Evolutionary conservation across 305 asterid genomes (phyloP).

Genomic region (Solanum hybrid): DNA sequence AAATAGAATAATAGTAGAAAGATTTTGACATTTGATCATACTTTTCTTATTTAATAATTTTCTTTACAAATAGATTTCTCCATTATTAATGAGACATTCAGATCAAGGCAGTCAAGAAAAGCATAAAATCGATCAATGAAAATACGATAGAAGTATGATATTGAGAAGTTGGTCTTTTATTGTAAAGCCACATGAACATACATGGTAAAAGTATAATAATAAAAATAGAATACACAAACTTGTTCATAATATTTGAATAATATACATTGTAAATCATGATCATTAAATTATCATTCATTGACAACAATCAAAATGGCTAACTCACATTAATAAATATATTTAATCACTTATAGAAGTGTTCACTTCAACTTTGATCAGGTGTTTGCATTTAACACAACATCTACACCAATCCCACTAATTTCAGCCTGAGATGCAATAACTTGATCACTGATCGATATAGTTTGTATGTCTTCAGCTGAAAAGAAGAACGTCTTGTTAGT

Average conservation of each 20-base stretch:
- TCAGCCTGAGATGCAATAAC: background rate
- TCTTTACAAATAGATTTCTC: background rate
- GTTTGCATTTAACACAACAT: background rate
- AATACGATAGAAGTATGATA: background rate
- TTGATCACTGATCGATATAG: background rate
- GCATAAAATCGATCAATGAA: background rate
- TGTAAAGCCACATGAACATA: background rate
- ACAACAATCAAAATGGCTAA: background rate
- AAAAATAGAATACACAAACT: background rate
- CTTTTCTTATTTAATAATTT: no score
- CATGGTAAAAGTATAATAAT: background rate
- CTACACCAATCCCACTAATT: background rate
- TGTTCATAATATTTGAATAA: background rate
- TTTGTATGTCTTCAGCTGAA: background rate
- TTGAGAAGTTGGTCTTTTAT: background rate
- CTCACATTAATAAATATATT: no score
- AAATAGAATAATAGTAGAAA: background rate
- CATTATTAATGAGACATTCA: background rate
- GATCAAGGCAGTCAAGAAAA: background rate
- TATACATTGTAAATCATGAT: background rate
- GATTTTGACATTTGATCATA: background rate
- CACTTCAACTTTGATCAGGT: background rate
- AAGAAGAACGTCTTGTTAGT: background rate
- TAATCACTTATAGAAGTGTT: background rate
- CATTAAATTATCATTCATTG: background rate